Conservation (phyloP, 192 early-diverging fungal species). For the Phycomyces nitens region DNA sequence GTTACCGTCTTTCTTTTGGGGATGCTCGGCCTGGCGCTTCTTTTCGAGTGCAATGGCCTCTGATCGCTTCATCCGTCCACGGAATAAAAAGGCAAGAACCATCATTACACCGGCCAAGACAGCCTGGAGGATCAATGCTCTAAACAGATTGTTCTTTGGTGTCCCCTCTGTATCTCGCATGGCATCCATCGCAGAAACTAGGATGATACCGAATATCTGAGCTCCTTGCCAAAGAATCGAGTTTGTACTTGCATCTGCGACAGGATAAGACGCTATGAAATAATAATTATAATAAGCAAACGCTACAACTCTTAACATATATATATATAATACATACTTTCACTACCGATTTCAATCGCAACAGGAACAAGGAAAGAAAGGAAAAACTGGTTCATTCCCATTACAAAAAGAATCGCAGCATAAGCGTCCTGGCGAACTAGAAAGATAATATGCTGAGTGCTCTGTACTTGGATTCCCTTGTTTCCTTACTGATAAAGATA, state of each 20-base stretch:
- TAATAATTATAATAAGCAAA: neutral
- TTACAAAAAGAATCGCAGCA: conserved; percentile 32
- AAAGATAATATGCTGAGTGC: neutral
- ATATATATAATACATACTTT: conserved; percentile 24
- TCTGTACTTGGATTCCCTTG: neutral
- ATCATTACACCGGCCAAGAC: conserved; percentile 22
- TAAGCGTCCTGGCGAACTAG: conserved; percentile 29
- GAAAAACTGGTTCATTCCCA: conserved; percentile 37
- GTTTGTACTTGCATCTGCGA: conserved; percentile 27
- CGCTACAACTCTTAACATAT: neutral
- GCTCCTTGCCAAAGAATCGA: conserved; percentile 37
- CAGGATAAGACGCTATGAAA: conserved; percentile 28
- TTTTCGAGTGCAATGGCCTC: conserved; percentile 23
- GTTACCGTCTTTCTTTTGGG: too few relatives aligned
- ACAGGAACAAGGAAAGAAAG: conserved; percentile 35
- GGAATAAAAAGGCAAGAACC: conserved; percentile 16
- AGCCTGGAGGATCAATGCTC: conserved; percentile 34
- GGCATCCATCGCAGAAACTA: conserved; percentile 29
- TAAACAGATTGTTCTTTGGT: conserved; percentile 22
- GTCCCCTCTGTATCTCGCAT: conserved; percentile 20
- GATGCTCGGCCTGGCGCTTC: neutral
- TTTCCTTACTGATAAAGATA: conserved; percentile 28
- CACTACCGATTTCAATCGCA: conserved; percentile 31
- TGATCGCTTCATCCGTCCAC: conserved; percentile 23
- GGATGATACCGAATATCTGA: conserved; percentile 32